Percentiles rank a stretch among this genome's conserved stretches.
Conservation (phyloP, 495 filamentous ascomycete species). For the Penicillium silybi region DNA sequence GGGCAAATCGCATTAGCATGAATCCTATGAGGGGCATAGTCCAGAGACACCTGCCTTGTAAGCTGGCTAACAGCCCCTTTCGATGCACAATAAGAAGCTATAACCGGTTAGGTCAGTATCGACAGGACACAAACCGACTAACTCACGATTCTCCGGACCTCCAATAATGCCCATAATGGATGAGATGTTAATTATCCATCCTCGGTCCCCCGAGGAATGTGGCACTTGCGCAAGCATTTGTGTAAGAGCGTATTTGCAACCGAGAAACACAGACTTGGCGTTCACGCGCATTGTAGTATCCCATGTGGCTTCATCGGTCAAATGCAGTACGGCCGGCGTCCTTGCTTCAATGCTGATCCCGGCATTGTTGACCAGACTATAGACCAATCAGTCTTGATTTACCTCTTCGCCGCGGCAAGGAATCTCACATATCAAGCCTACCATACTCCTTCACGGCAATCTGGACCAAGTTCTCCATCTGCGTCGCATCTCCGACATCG, state of each 20-base stretch:
- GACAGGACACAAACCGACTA: not conserved
- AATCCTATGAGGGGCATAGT: constrained; percentile 49
- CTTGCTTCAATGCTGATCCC: constrained; percentile 35
- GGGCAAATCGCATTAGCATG: constrained; percentile 55
- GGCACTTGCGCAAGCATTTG: constrained; percentile 52
- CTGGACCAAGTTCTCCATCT: constrained; percentile 38
- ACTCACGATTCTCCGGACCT: constrained; percentile 17
- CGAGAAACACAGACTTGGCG: constrained; percentile 46
- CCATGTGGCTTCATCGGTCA: constrained; percentile 37
- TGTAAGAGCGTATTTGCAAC: constrained; percentile 44
- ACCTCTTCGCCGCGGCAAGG: not conserved
- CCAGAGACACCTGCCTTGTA: constrained; percentile 47
- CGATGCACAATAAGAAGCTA: constrained; percentile 47
- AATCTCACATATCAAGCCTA: constrained; percentile 46
- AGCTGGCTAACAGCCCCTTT: constrained; percentile 51
- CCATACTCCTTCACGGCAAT: constrained; percentile 37
- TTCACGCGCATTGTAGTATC: constrained; percentile 46
- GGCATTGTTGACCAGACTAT: constrained; percentile 53
- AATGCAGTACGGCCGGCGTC: constrained; percentile 28
- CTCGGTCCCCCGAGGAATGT: constrained; percentile 40
- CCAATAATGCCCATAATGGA: constrained; percentile 45
- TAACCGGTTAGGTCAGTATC: not conserved
- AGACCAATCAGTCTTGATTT: not conserved
- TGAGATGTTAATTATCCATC: constrained; percentile 55
- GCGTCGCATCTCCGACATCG: constrained; percentile 37